phyloP scores from a whole-genome alignment of 1,284 basidiomycete genomes.

The Farysia itapuensis region DNA sequence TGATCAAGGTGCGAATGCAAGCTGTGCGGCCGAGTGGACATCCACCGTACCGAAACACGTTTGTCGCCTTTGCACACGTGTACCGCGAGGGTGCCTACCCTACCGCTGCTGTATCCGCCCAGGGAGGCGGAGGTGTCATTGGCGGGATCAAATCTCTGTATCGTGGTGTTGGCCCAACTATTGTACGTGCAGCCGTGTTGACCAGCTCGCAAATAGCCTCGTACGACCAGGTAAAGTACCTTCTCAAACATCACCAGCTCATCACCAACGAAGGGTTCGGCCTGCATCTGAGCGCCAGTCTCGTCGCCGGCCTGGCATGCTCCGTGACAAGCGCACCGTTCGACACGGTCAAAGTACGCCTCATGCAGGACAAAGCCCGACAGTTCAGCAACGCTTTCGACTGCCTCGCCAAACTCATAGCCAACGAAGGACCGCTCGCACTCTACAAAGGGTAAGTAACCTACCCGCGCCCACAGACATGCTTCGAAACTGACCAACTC shows the following conservation, averaged over 20 bases:
- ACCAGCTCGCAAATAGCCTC: constrained; percentile 43
- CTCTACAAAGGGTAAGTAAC: constrained; percentile 44
- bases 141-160: constrained; percentile 35
- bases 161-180: constrained; percentile 41
- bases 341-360: constrained; percentile 42
- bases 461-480: not conserved
- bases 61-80: constrained; percentile 32
- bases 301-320: constrained; percentile 45
- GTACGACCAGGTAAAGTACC: constrained; percentile 43
- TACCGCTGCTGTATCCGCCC: not conserved
- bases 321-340: constrained; percentile 38
- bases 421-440: constrained; percentile 43
- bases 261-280: constrained; percentile 28
- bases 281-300: constrained; percentile 36
- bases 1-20: constrained; percentile 50
- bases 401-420: constrained; percentile 29
- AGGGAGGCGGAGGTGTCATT: constrained; percentile 5
- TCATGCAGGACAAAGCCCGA: constrained; percentile 42
- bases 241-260: constrained; percentile 17
- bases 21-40: constrained; percentile 25
- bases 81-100: constrained; percentile 15
- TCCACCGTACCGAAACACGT: constrained; percentile 43
- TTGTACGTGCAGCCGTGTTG: constrained; percentile 39
- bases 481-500: not conserved
- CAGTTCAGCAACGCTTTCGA: constrained; percentile 33